Base-by-base conservation (phyloP, 108 stramenopile species). In the Discostella stelligeroides region DNA sequence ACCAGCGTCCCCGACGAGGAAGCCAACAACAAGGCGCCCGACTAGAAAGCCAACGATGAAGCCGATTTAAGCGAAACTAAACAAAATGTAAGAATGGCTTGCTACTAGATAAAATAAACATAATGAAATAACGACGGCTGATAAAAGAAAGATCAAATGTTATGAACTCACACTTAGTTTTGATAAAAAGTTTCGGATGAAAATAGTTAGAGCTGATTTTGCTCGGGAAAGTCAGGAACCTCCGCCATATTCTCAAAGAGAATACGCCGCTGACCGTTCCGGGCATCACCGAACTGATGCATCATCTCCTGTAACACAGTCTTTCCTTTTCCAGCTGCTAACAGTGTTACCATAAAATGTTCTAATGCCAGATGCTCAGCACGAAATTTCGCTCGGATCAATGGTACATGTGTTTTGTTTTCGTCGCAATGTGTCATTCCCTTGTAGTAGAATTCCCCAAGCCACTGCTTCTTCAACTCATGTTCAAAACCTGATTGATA, bases 401-500 rank as follows among this genome's bases (percentile, higher is more conserved):
- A 70, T 10, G 95, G 95, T 0, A 96, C 92, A 68, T 96, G 92
- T 9, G 95, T 96, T 30, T 88, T 90, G 56, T 84, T 82, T 56
- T 87, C 92, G 51, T 95, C 95, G 53, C 95, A 95, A 48, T 91
- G 90, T 27, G 92, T 96, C 14, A 92, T 68, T 0, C 95, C 92
- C 50, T 75, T 78, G 11, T 70, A 67, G 64, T 95, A 98, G 62
- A 92, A 63, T n/a, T 88, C 82, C 7, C 99, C 99, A 17, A 98
- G 78, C 82, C 96, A 99, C 76, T 98, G 92, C 60, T 82, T 64
- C 84, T 98, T 99, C 72, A 96, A 95, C 4, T 91, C 76, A 59
- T 94, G 81, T 56, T 98, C 98, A 69, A 96, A 98, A 12, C 98
- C 99, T 18, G 89, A 93, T 66, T 98, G 98, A 41, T 97, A 77